Evolutionary conservation across 2,329 filamentous ascomycete genomes (phyloP).

Genomic region (Bipolaris cookei): DNA sequence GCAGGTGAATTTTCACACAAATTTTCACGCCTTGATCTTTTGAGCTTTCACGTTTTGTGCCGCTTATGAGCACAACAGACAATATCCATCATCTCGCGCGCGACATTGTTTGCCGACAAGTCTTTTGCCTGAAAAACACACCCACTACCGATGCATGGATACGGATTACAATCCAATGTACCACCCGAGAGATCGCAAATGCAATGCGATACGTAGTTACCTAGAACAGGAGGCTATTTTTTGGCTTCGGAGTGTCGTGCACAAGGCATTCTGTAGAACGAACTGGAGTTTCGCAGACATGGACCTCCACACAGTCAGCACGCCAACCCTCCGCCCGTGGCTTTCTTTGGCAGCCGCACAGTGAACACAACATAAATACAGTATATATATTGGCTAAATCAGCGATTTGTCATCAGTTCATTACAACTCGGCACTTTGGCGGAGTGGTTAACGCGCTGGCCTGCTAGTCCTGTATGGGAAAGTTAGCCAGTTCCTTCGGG

Average conservation of each 20-base stretch:
- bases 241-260: background rate
- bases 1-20: slow-evolving; percentile 2
- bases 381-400: background rate
- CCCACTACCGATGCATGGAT: background rate
- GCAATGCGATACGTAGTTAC: background rate
- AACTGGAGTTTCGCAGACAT: background rate
- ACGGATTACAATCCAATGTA: background rate
- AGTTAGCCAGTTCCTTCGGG: slow-evolving; percentile 38
- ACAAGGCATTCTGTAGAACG: background rate
- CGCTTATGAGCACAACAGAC: background rate
- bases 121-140: background rate
- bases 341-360: too few relatives aligned
- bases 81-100: background rate
- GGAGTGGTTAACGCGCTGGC: slow-evolving; percentile 37
- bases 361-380: too few relatives aligned
- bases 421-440: slow-evolving; percentile 13
- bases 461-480: slow-evolving; percentile 29
- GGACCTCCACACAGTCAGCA: background rate
- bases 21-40: background rate
- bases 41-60: background rate
- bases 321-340: too few relatives aligned
- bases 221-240: background rate
- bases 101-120: background rate
- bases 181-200: background rate
- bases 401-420: slow-evolving; percentile 1